Evolutionary conservation across 116 monocot species (phyloP), one percentile per base, ranked within the genome.

Genomic region (Dioscorea cayenensis): DNA sequence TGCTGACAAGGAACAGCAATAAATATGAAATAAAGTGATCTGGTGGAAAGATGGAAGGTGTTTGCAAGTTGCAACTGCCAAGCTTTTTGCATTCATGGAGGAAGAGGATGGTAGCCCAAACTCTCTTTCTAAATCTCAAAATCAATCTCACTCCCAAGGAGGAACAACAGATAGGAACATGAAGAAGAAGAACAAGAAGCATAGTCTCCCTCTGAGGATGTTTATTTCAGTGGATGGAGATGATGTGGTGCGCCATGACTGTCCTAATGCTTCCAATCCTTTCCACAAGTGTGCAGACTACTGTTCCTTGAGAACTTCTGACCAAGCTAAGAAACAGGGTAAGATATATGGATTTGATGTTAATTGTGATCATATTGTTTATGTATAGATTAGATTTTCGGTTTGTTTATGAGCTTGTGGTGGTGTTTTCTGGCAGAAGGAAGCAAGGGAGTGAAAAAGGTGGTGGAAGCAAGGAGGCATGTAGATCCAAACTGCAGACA

Each of bases 401-500:
- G 55, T 55, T 5, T 18, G n/a, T 18, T 55, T 55, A 18, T 55
- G 55, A 55, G 16, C 55, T 16, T 18, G 55, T 18, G n/a, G 14
- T 55, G 17, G 51, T 51, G 51, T 4, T 55, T 55, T 4, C n/a
- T 55, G 49, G 50, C 21, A 27, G 43, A 28, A 73, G 13, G 36
- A 25, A 28, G 2, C 64, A 25, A 35, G 72, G 23, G 14, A n/a
- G 36, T 19, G n/a, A 63, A 23, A 27, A 16, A 21, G 59, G 63
- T 48, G 59, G 63, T 48, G 43, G 66, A n/a, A 66, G 66, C 17
- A 55, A 29, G 51, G 49, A 65, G 63, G 61, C 28, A 55, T 14
- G 74, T 68, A 43, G 61, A 75, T 68, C 75, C 68, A 20, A 28
- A 25, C 14, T 75, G 75, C 37, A 51, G 29, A 58, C 17, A 75